Percentiles rank a stretch among this genome's conserved stretches.
These are phyloP conservation scores for Aspergillus carbonarius DNA, from an alignment of 2,329 filamentous ascomycete species.

Conservation along the genomic window DNA sequence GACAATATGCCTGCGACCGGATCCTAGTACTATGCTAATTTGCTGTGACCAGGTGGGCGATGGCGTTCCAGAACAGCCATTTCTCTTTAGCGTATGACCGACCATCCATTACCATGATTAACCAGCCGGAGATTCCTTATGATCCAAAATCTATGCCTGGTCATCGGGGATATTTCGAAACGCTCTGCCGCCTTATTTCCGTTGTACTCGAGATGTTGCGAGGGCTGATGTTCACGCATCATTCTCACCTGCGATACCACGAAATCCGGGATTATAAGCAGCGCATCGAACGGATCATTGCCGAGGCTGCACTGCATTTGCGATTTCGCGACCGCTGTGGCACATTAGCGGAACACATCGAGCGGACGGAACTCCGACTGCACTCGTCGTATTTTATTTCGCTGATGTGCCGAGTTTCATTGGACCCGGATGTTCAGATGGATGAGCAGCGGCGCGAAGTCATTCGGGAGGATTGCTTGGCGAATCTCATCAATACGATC, in stretches of 20 bases:
- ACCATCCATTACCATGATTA: constrained; percentile 53
- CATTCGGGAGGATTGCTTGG: constrained; percentile 54
- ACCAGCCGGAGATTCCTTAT: constrained; percentile 49
- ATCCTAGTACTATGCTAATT: background rate
- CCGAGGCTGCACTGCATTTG: constrained; percentile 57
- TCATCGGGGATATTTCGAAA: constrained; percentile 55
- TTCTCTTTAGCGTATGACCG: constrained; percentile 63
- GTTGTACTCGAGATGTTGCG: constrained; percentile 55
- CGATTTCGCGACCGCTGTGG: constrained; percentile 47
- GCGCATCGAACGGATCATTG: constrained; percentile 54
- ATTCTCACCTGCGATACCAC: constrained; percentile 50
- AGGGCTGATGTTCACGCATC: constrained; percentile 50
- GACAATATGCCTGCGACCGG: background rate
- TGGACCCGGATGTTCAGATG: constrained; percentile 43
- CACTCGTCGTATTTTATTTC: constrained; percentile 62
- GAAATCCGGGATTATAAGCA: constrained; percentile 57
- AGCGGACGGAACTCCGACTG: constrained; percentile 59
- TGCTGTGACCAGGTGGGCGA: constrained; percentile 46
- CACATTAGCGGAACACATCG: constrained; percentile 50
- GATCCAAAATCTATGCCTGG: constrained; percentile 52
- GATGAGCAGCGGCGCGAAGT: constrained; percentile 35
- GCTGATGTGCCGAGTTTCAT: constrained; percentile 57
- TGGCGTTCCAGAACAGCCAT: constrained; percentile 61
- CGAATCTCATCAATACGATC: constrained; percentile 53
- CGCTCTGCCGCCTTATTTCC: constrained; percentile 54